Evolutionary conservation across 768 basidiomycete species (phyloP), one percentile per base, ranked within the genome.

Genomic region (Amyloporia xantha): DNA sequence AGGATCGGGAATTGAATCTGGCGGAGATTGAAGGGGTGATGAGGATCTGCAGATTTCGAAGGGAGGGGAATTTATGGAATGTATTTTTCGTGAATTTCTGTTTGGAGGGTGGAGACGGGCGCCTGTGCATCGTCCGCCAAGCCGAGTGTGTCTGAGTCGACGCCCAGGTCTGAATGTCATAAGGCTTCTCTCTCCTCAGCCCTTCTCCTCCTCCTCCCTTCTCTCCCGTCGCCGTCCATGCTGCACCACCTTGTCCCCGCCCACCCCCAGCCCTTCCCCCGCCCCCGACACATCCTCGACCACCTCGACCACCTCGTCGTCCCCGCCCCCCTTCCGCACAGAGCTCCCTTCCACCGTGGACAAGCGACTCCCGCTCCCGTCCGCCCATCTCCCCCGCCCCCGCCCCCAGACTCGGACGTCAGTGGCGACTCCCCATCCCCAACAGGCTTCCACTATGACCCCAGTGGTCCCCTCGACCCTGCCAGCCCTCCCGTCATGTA

Each of bases 21-120:
- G 57, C 59, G 57, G 60, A 53, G 62, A 50, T 50, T 55, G 57
- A 57, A 60, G 46, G 58, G 56, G 57, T 61, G 53, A 52, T 44
- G 21, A 39, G 50, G 55, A 57, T 57, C 55, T 41, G 56, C 49
- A 39, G 55, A 53, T 56, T 48, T 35, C 12, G 36, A 19, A 27
- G 20, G 28, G 36, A 7, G 20, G 39, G 40, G 43, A 48, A 35
- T 36, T 30, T 21, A 33, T 12, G 33, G 10, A 36, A 23, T 21
- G 21, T 20, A 37, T 23, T 15, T 7, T 33, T 7, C 7, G 9
- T 7, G 30, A 15, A 15, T 33, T 7, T 7, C 30, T n/a, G 30
- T 33, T 7, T 33, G 9, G n/a, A 24, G n/a, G 46, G 21, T 17
- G 35, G 21, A 26, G 36, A 10, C 15, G 47, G 30, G 46, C 41